phyloP scores from a whole-genome alignment of 2,329 filamentous ascomycete species.

The Ophiostoma tasmaniense region DNA sequence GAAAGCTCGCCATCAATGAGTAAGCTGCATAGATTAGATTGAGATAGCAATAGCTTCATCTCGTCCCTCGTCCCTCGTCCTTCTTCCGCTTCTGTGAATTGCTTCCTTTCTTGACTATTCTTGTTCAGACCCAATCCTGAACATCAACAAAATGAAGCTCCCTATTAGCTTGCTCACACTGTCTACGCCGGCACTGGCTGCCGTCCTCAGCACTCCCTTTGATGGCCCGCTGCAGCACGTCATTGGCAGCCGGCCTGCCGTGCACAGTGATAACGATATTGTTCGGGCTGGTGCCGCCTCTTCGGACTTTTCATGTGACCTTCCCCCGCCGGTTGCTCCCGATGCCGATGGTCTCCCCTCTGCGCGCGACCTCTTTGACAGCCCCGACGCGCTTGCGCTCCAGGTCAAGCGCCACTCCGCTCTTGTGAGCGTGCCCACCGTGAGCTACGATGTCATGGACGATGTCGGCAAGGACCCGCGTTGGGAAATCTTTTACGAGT shows the following conservation, averaged over 20 bases:
- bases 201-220: slow-evolving; percentile 2
- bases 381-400: slow-evolving; percentile 12
- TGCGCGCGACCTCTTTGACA: slow-evolving; percentile 17
- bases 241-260: background rate
- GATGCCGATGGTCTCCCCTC: slow-evolving; percentile 15
- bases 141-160: slow-evolving; percentile 5
- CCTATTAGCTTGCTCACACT: slow-evolving; percentile 8
- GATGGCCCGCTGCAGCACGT: slow-evolving; percentile 10
- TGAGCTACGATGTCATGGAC: slow-evolving; percentile 37
- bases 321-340: slow-evolving; percentile 19
- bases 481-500: slow-evolving; percentile 50
- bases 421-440: slow-evolving; percentile 28
- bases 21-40: background rate
- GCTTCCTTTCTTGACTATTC: background rate
- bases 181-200: slow-evolving; percentile 12
- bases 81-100: background rate
- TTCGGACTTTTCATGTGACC: slow-evolving; percentile 18
- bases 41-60: background rate
- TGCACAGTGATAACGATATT: background rate
- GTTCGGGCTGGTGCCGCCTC: background rate
- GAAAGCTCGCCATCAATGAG: background rate
- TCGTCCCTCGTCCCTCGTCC: background rate
- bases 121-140: background rate
- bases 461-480: slow-evolving; percentile 45
- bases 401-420: slow-evolving; percentile 26